Percentiles rank a stretch among this genome's conserved stretches.
phyloP scores from a whole-genome alignment of 768 basidiomycete species.

The Russula sp. region DNA sequence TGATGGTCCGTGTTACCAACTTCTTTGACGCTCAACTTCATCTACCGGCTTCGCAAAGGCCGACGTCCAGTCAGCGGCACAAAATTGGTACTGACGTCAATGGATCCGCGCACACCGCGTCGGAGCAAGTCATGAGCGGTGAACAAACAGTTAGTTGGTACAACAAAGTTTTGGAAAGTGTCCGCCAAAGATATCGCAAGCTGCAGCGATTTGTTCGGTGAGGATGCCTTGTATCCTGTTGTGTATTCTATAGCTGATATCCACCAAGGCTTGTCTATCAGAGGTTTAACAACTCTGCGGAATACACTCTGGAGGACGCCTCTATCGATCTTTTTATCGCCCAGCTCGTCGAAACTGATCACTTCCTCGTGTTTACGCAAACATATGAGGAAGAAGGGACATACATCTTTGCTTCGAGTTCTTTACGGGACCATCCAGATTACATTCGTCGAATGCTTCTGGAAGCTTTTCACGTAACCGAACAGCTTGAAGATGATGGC shows the following conservation, averaged over 20 bases:
- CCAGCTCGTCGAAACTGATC: constrained; percentile 73
- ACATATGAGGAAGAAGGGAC: constrained; percentile 83
- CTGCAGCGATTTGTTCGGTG: constrained; percentile 90
- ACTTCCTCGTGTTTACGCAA: constrained; percentile 91
- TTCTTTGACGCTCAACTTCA: constrained; percentile 94
- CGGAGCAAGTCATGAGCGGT: constrained; percentile 55
- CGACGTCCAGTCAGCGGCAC: constrained; percentile 16
- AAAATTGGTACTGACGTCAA: constrained; percentile 27
- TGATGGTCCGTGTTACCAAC: constrained; percentile 88
- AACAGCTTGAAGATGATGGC: constrained; percentile 49
- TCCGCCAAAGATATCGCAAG: constrained; percentile 87
- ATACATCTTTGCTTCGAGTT: constrained; percentile 80
- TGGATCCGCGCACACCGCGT: constrained; percentile 29
- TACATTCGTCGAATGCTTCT: constrained; percentile 73
- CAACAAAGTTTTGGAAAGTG: constrained; percentile 87
- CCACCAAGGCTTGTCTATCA: constrained; percentile 59
- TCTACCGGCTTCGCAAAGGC: constrained; percentile 46
- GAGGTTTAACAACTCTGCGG: constrained; percentile 89
- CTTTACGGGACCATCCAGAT: constrained; percentile 70
- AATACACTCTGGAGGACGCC: constrained; percentile 74
- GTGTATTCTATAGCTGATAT: constrained; percentile 8
- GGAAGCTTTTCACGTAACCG: constrained; percentile 78
- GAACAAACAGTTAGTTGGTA: constrained; percentile 88
- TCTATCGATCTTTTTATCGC: constrained; percentile 76
- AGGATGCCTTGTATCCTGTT: constrained; percentile 19